Base-by-base conservation (phyloP, 2,329 filamentous ascomycete genomes). In the Monosporascus sp. region DNA sequence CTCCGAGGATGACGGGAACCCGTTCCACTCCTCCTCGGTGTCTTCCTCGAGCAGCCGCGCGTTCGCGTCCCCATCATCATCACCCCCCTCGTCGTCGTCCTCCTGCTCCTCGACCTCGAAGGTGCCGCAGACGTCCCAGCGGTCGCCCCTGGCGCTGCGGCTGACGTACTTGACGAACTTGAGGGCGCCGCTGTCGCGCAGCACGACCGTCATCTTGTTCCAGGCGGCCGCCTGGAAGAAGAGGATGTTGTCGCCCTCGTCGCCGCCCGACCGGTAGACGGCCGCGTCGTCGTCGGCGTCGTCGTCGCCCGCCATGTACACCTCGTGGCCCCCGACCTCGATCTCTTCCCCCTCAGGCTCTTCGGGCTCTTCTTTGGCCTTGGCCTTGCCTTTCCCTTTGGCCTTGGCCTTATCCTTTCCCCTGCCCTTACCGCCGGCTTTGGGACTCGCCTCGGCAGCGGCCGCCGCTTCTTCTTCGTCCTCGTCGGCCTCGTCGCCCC, bases 111-210 rank as follows among this genome's bases (percentile, higher is more conserved):
- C 80, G 35, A 96, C 86, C 24, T 87, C 89, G 69, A 89, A 90
- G 36, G 85, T 84, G 1, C 85, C 94, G 47, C 84, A 87, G 49
- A 97, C 78, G 73, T 99, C 94, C 90, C 92, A 97, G 44, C 94
- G 80, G 72, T 97, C 94, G 1, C 94, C 94, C 65, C 83, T 83
- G 7, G 94, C 94, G 49, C 80, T 82, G 55, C 79, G 79, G 71
- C 88, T 95, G 22, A 99, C 88, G 70, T 97, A 99, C 77, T 97
- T 99, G 65, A 97, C 91, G 68, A 99, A 99, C 69, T 90, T 87
- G 66, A 99, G 77, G 15, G 88, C 87, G 15, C 90, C 92, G 60
- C 83, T 85, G 68, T 99, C 94, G 54, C 94, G 82, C 61, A 97
- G 75, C 35, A 97, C 94, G 60, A 99, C 83, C 59, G 87, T 91